Base-by-base conservation (phyloP, 139 green algal genomes). In the Coelastrella sp. region DNA sequence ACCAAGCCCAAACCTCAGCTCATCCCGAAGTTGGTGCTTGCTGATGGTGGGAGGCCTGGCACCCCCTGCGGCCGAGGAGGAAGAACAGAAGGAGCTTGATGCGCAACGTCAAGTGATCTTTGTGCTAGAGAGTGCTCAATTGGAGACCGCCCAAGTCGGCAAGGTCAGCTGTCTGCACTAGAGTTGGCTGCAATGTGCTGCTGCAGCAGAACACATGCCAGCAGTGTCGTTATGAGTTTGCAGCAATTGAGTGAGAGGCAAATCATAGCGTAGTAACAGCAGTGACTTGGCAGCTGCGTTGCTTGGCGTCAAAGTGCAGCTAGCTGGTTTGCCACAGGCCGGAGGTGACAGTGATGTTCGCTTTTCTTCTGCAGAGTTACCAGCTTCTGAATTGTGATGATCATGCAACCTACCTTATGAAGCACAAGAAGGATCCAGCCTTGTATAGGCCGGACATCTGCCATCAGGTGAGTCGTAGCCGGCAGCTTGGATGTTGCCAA, bases 381-480 rank as follows among this genome's bases (percentile, higher is more conserved):
- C 83, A 92, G 82, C 86, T 99, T 32, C 91, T 99, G 0, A 99
- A 99, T 86, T 98, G 94, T 75, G 97, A 99, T 76, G 97, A 99
- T 87, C 97, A 99, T 86, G 91, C 88, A 11, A 96, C 85, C 57
- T 99, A 98, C 66, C 86, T 99, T 2, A 86, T 88, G 21, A 94
- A 94, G 50, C 93, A 99, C 79, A 89, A 91, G 41, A 96, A 96
- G 81, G 95, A 99, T 86, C 95, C 96, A 2, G 93, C 93, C 0
- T 50, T 94, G 1, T 98, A 98, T 88, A 89, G 97, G 0, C 97
- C 97, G 7, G 97, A 99, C 86, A 99, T 99, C 78, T 90, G 85
- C 50, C 97, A 99, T 83, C 97, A 99, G 93, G 95, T 95, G 64
- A 23, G 85, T 4, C n/a, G n/a, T n/a, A n/a, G n/a, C n/a, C n/a